phyloP scores from a whole-genome alignment of 306 rosid genomes.

The Quercus gilva region DNA sequence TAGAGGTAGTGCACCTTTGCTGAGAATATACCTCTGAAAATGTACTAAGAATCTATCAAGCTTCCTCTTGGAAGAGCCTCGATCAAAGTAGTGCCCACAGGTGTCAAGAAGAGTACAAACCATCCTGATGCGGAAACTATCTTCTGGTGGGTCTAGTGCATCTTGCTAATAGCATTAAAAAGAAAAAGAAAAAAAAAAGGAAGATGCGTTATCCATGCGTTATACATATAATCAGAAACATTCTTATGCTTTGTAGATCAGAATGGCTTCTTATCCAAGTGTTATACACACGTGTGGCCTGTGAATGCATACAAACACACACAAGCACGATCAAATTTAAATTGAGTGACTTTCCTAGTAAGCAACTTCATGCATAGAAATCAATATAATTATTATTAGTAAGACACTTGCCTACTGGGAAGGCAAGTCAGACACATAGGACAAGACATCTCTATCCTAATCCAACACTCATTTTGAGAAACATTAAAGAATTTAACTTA shows the following conservation, averaged over 20 bases:
- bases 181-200: not conserved
- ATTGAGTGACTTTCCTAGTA: not conserved
- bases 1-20: slow-evolving; percentile 86
- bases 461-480: not conserved
- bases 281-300: not conserved
- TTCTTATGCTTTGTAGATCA: not conserved
- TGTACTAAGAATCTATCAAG: slow-evolving; percentile 81
- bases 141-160: slow-evolving; percentile 91
- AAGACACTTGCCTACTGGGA: not conserved
- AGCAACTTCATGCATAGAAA: not conserved
- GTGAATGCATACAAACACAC: not conserved
- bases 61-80: slow-evolving; percentile 97
- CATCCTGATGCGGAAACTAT: slow-evolving; percentile 96
- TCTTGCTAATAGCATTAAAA: slow-evolving; percentile 69
- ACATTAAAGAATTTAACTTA: not conserved
- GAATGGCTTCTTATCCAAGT: not conserved
- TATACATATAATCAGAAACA: not conserved
- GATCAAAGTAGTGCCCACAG: slow-evolving; percentile 97
- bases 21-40: slow-evolving; percentile 88
- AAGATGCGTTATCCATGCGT: not conserved
- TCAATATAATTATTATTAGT: not conserved
- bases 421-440: not conserved
- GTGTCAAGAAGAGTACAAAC: slow-evolving; percentile 89
- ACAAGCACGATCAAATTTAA: not conserved
- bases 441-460: not conserved